These are phyloP conservation scores for Trapa bicornis DNA, from an alignment of 345 rosid species.

Conservation along the genomic window DNA sequence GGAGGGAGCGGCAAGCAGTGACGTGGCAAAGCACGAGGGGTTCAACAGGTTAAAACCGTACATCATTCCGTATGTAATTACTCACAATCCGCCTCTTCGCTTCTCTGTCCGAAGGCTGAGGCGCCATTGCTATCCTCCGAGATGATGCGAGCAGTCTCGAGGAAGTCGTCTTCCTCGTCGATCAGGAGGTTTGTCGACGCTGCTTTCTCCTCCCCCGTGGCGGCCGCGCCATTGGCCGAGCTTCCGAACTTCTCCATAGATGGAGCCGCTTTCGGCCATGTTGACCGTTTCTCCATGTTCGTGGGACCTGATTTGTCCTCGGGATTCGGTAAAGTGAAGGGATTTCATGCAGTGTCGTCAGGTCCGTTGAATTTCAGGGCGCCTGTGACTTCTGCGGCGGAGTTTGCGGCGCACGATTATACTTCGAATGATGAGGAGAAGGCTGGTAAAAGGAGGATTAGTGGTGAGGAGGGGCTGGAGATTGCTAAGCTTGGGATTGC, in stretches of 20 bases:
- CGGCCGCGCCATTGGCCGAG: conserved; percentile 6
- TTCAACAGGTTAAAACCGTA: too few species aligned
- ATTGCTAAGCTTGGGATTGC: conserved; percentile 58
- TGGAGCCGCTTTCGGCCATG: conserved; percentile 9
- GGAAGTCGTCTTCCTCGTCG: conserved; percentile 21
- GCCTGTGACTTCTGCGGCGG: conserved; percentile 23
- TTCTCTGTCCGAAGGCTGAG: neutral
- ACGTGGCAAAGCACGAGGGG: too few species aligned
- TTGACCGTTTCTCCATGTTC: conserved; percentile 6
- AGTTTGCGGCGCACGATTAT: conserved; percentile 42
- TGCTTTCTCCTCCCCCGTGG: conserved; percentile 16
- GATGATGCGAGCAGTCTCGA: conserved; percentile 36
- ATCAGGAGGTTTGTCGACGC: conserved; percentile 24
- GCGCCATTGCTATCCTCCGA: neutral
- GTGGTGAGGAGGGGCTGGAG: conserved; percentile 40
- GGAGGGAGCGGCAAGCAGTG: too few species aligned
- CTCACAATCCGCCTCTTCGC: neutral
- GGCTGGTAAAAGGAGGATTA: conserved; percentile 7
- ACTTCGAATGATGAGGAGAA: conserved; percentile 21
- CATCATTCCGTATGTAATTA: too few species aligned
- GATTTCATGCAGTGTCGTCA: conserved; percentile 42
- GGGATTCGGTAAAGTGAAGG: conserved; percentile 14
- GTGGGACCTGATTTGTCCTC: neutral
- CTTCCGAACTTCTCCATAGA: neutral
- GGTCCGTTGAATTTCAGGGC: conserved; percentile 40